A percentile compares a stretch with the other conserved stretches of the same genome.
Conservation (phyloP, 768 basidiomycete species). For the Phaffia tasmanica region DNA sequence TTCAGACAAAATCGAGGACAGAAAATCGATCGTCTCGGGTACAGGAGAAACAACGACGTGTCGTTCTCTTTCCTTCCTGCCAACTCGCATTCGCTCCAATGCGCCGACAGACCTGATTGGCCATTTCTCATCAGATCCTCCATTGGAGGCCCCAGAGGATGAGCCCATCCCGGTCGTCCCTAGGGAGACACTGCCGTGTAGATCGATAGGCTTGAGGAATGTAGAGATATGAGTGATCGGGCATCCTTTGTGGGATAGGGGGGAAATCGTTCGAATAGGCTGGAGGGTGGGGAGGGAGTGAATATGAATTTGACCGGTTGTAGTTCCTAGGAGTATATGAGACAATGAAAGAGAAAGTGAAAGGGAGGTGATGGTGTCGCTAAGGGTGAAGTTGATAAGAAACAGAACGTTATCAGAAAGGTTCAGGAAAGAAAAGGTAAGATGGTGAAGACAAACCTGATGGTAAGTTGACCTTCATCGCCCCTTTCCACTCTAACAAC, state of each 20-base stretch:
- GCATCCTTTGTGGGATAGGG: slow-evolving; percentile 49
- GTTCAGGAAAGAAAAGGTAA: neutral
- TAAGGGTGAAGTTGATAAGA: slow-evolving; percentile 34
- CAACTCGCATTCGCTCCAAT: slow-evolving; percentile 37
- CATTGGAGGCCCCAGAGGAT: neutral
- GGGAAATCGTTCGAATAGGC: slow-evolving; percentile 59
- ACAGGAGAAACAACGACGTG: slow-evolving; percentile 29
- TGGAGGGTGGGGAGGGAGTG: slow-evolving; percentile 89
- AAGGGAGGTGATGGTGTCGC: slow-evolving; percentile 61
- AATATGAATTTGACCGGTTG: slow-evolving; percentile 58
- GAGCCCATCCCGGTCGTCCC: neutral
- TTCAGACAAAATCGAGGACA: slow-evolving; percentile 7
- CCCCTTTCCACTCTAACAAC: slow-evolving; percentile 18
- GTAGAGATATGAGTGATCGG: slow-evolving; percentile 62
- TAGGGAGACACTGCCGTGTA: slow-evolving; percentile 66
- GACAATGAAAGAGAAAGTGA: slow-evolving; percentile 66
- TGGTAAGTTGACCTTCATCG: slow-evolving; percentile 10
- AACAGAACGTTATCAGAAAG: neutral
- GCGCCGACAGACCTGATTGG: slow-evolving; percentile 35
- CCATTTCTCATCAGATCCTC: slow-evolving; percentile 28
- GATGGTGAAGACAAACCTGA: neutral
- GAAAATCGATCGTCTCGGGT: neutral
- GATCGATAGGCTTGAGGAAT: slow-evolving; percentile 74
- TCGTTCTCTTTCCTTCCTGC: slow-evolving; percentile 28
- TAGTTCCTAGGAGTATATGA: slow-evolving; percentile 70